phyloP scores from a whole-genome alignment of 257 asterid genomes.

The Echites panduratus region DNA sequence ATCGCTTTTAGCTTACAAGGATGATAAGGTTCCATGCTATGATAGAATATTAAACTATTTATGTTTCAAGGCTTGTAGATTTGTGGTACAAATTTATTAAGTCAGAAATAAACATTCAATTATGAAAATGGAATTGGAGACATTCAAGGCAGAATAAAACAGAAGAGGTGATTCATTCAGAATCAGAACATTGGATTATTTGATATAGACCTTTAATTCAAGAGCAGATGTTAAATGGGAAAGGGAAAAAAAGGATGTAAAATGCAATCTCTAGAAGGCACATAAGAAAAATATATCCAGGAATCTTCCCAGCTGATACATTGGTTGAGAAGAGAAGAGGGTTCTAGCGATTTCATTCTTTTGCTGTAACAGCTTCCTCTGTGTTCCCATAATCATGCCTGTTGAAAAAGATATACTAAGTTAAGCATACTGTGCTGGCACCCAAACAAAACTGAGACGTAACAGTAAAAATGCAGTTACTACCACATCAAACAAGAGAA shows the following conservation, averaged over 20 bases:
- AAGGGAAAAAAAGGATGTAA: neutral
- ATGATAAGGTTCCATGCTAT: too few relatives aligned
- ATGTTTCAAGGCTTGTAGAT: too few relatives aligned
- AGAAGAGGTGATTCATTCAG: neutral
- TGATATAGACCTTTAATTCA: conserved; percentile 6
- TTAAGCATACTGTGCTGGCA: neutral
- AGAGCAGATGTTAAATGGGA: neutral
- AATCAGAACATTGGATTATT: conserved; percentile 11
- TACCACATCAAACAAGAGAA: neutral
- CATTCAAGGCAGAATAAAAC: too few relatives aligned
- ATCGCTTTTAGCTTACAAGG: neutral
- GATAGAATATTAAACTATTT: too few relatives aligned
- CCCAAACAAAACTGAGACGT: neutral
- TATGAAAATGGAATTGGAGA: too few relatives aligned
- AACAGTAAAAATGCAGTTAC: neutral
- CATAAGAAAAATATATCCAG: conserved; percentile 8
- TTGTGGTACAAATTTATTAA: too few relatives aligned
- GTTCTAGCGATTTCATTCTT: conserved; percentile 40
- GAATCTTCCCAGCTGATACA: conserved; percentile 8
- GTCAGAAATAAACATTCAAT: too few relatives aligned
- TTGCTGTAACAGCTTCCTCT: conserved; percentile 54
- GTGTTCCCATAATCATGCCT: conserved; percentile 65
- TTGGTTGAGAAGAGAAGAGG: neutral
- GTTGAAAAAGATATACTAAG: conserved; percentile 18
- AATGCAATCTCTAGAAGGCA: conserved; percentile 4